These are phyloP conservation scores for Solanum lycopersicoides DNA, from an alignment of 257 asterid species.

Conservation along the genomic window DNA sequence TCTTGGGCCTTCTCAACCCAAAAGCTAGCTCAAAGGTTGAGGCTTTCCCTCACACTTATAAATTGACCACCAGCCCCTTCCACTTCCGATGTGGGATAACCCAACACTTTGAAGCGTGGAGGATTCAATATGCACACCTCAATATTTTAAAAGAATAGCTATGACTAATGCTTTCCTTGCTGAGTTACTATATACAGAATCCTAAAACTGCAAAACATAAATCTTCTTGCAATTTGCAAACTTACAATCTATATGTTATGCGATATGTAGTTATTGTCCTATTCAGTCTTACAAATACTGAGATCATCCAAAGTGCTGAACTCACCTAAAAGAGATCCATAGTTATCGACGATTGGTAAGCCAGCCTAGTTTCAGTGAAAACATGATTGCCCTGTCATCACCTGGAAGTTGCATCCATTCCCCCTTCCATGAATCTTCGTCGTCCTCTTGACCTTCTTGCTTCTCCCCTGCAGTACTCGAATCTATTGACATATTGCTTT, in stretches of 20 bases:
- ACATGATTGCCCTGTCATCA: background rate
- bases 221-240: background rate
- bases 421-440: background rate
- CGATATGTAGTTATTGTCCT: background rate
- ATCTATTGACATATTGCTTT: background rate
- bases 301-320: background rate
- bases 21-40: too few relatives aligned
- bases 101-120: too few relatives aligned
- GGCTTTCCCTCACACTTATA: too few relatives aligned
- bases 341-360: background rate
- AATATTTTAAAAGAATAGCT: background rate
- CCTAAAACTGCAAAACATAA: too few relatives aligned
- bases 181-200: background rate
- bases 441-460: background rate
- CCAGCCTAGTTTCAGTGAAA: background rate
- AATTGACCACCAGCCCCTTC: too few relatives aligned
- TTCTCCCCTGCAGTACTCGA: background rate
- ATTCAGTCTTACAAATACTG: background rate
- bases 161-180: background rate
- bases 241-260: too few relatives aligned
- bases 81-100: too few relatives aligned
- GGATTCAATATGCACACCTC: too few relatives aligned
- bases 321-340: background rate
- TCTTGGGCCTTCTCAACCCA: too few relatives aligned
- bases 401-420: background rate